Evolutionary conservation across 2,329 filamentous ascomycete genomes (phyloP).

Genomic region (Fusarium incarnatum): DNA sequence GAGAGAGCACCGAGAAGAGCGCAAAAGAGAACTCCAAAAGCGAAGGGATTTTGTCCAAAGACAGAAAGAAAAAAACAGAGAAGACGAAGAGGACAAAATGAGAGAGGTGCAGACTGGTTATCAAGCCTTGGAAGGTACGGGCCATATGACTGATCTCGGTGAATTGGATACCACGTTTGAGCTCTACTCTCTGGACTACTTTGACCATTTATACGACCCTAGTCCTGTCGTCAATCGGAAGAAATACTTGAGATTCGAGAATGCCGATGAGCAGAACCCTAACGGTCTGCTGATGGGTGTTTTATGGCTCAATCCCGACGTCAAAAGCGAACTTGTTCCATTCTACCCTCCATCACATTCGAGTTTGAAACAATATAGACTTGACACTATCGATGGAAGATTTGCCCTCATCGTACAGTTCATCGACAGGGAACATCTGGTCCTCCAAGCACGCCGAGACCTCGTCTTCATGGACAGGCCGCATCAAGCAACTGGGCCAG

Average conservation of each 20-base stretch:
- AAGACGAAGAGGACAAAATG: background rate
- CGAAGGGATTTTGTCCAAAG: background rate
- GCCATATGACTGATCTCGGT: background rate
- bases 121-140: background rate
- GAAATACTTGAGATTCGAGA: background rate
- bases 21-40: background rate
- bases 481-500: background rate
- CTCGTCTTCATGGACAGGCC: background rate
- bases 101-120: background rate
- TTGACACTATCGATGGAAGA: background rate
- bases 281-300: background rate
- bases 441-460: background rate
- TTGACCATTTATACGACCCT: background rate
- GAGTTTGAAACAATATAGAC: background rate
- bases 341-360: background rate
- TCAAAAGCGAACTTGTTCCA: background rate
- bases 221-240: background rate
- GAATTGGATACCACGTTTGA: slow-evolving; percentile 9
- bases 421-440: background rate
- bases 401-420: background rate
- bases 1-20: background rate
- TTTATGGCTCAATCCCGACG: background rate
- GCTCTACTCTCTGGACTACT: slow-evolving; percentile 10
- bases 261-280: rapidly evolving
- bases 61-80: background rate